These are phyloP conservation scores for Leccinum rimulosum DNA, from an alignment of 768 basidiomycete species.

Conservation along the genomic window DNA sequence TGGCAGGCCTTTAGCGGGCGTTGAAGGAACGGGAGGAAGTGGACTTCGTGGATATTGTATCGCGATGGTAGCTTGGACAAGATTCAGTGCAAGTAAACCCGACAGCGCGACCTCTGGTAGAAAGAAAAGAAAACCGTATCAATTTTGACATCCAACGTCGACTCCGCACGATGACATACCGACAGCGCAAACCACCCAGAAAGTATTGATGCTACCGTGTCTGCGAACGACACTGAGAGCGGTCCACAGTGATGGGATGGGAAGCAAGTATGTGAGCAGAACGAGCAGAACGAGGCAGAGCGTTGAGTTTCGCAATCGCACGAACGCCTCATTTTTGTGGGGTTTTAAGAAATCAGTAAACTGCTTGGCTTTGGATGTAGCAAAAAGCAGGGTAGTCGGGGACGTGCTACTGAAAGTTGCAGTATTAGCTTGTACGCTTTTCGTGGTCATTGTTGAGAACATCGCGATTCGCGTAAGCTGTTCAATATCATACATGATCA, in stretches of 20 bases:
- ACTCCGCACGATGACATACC: constrained; percentile 23
- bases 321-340: constrained; percentile 34
- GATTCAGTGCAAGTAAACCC: constrained; percentile 33
- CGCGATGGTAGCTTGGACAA: constrained; percentile 35
- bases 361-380: constrained; percentile 20
- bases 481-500: background rate
- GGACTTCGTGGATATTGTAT: constrained; percentile 36
- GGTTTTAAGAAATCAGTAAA: constrained; percentile 33
- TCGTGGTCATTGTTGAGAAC: constrained; percentile 12
- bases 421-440: background rate
- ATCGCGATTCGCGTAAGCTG: background rate
- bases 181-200: constrained; percentile 28
- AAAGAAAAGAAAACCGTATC: background rate
- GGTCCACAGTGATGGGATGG: constrained; percentile 37
- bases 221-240: constrained; percentile 32
- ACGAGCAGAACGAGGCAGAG: constrained; percentile 32
- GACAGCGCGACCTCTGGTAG: constrained; percentile 31
- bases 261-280: constrained; percentile 38
- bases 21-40: constrained; percentile 25
- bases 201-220: background rate
- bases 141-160: background rate
- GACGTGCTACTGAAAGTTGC: constrained; percentile 14
- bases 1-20: constrained; percentile 20
- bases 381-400: constrained; percentile 24
- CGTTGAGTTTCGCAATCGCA: constrained; percentile 39